These are phyloP conservation scores for Ophiostoma fasciatum DNA, from an alignment of 2,329 filamentous ascomycete genomes.

Conservation along the genomic window DNA sequence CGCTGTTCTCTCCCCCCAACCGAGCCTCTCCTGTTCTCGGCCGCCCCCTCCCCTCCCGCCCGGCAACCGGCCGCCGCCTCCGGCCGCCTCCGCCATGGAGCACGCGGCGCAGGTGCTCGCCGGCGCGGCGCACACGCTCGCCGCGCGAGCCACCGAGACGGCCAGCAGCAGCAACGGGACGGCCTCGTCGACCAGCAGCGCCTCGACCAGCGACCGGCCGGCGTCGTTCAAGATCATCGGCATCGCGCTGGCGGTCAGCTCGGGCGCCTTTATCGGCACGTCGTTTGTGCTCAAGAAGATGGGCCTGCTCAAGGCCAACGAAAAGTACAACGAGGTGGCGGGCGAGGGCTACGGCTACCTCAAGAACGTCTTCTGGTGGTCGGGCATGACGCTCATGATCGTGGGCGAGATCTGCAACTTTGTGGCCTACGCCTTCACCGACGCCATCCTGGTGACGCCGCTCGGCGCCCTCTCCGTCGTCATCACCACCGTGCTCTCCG, in stretches of 20 bases:
- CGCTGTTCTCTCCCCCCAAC: no score
- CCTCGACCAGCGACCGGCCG: slow-evolving; percentile 22
- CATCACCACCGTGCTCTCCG: slow-evolving; percentile 76
- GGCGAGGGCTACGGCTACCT: slow-evolving; percentile 96
- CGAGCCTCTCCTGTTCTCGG: no score
- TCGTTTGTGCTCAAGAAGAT: slow-evolving; percentile 96
- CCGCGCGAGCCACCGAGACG: slow-evolving; percentile 26
- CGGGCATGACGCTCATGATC: slow-evolving; percentile 93
- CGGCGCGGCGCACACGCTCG: slow-evolving; percentile 24
- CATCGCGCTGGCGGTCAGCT: slow-evolving; percentile 70
- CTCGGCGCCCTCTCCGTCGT: slow-evolving; percentile 86
- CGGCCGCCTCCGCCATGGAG: slow-evolving; percentile 18
- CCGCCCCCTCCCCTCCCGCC: no score
- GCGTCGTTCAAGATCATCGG: slow-evolving; percentile 69
- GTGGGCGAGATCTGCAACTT: slow-evolving; percentile 95
- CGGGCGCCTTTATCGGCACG: slow-evolving; percentile 81
- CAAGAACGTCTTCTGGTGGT: slow-evolving; percentile 92
- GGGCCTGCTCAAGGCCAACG: slow-evolving; percentile 79
- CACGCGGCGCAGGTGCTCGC: slow-evolving; percentile 15
- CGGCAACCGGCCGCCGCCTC: no score
- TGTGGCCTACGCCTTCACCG: slow-evolving; percentile 90
- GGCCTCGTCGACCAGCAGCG: background rate
- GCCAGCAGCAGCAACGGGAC: slow-evolving; percentile 11
- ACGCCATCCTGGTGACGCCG: slow-evolving; percentile 88
- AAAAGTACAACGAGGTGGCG: slow-evolving; percentile 90